These are phyloP conservation scores for Cronartium ribicola DNA, from an alignment of 1,284 basidiomycete species.

Conservation along the genomic window DNA sequence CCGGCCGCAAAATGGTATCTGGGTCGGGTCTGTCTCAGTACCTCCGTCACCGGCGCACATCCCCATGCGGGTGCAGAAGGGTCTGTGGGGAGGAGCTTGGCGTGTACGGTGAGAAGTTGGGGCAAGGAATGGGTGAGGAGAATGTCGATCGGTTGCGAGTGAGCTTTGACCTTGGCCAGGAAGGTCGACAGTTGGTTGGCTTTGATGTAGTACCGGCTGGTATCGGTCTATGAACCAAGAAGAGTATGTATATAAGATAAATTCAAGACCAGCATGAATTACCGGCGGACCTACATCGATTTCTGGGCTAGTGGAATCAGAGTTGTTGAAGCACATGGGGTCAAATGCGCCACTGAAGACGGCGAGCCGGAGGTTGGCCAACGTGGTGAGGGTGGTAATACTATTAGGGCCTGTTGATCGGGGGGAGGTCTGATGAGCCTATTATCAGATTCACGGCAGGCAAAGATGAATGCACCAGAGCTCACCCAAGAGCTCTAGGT, in stretches of 20 bases:
- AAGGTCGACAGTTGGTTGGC: conserved; percentile 7
- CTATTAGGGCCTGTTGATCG: conserved; percentile 20
- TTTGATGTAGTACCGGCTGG: conserved; percentile 13
- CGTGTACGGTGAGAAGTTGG: conserved; percentile 26
- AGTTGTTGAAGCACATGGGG: background rate
- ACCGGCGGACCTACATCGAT: background rate
- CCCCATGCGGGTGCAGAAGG: conserved; percentile 28
- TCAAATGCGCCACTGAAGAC: conserved; percentile 35
- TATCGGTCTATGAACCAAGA: background rate
- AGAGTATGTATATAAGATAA: too few species aligned
- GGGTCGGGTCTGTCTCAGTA: conserved; percentile 18
- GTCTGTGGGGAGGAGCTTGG: conserved; percentile 27
- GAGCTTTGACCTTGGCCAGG: conserved; percentile 20
- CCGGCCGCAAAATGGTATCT: conserved; percentile 36
- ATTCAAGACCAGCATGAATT: too few species aligned
- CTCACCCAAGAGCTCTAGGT: conserved; percentile 38
- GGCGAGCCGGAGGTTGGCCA: conserved; percentile 31
- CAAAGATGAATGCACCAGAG: background rate
- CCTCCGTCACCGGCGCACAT: conserved; percentile 33
- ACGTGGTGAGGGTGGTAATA: conserved; percentile 27
- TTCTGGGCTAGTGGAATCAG: background rate
- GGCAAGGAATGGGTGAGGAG: conserved; percentile 38
- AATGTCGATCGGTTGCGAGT: conserved; percentile 22
- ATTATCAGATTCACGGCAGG: background rate
- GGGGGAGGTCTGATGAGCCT: too few species aligned